These are phyloP conservation scores for Teratosphaeria zuluensis DNA, from an alignment of 2,329 filamentous ascomycete genomes.

Conservation along the genomic window DNA sequence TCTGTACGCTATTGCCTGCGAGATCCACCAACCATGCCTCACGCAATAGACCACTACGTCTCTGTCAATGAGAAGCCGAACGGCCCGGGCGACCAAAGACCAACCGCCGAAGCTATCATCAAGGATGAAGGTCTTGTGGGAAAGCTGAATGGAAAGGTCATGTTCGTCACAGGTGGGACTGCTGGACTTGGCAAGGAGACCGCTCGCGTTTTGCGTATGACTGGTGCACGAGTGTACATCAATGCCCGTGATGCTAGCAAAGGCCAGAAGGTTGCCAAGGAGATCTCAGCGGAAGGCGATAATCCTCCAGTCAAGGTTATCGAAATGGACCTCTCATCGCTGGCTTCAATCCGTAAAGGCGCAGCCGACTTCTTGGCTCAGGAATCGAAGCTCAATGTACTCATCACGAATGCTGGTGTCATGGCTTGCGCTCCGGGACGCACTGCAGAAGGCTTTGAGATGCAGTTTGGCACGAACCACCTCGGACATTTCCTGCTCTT, in stretches of 20 bases:
- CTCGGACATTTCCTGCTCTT: constrained; percentile 46
- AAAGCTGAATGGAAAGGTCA: constrained; percentile 27
- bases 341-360: constrained; percentile 22
- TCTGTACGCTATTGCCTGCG: no score
- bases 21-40: not conserved
- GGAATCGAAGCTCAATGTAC: constrained; percentile 10
- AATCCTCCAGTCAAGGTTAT: constrained; percentile 28
- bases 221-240: constrained; percentile 3
- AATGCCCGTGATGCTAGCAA: constrained; percentile 14
- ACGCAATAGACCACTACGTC: not conserved
- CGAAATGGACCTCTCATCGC: constrained; percentile 22
- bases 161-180: constrained; percentile 33
- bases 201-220: constrained; percentile 28
- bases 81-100: constrained; percentile 7
- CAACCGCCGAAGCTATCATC: constrained; percentile 14
- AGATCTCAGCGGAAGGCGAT: constrained; percentile 20
- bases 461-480: constrained; percentile 45
- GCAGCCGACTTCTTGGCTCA: constrained; percentile 16
- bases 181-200: constrained; percentile 36
- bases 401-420: constrained; percentile 24
- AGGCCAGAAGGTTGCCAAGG: constrained; percentile 25
- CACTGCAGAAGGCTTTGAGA: constrained; percentile 40
- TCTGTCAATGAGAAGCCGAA: constrained; percentile 2
- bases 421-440: constrained; percentile 28
- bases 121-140: constrained; percentile 18